Conservation (phyloP, 176 grass and related monocot species). For the Triticum timopheevii region DNA sequence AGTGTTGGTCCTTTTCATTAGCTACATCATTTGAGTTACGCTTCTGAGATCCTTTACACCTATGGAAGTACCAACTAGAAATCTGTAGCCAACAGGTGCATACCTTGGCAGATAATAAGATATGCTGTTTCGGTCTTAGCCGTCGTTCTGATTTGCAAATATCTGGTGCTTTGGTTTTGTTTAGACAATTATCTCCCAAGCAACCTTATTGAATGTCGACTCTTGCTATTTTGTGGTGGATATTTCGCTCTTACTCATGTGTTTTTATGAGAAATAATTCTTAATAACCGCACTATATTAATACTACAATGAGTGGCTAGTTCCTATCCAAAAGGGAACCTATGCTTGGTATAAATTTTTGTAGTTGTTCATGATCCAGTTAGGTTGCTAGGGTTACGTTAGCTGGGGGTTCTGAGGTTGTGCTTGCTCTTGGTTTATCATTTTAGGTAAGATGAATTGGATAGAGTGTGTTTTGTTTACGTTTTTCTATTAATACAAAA, state of each 20-base stretch:
- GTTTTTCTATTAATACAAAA: background rate
- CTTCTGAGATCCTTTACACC: background rate
- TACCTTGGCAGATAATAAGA: background rate
- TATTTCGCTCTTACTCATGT: background rate
- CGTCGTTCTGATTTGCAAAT: background rate
- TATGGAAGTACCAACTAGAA: background rate
- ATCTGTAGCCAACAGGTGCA: background rate
- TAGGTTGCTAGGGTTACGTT: background rate
- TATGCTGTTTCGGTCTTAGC: background rate
- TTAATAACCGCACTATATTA: background rate
- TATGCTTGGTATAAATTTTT: background rate
- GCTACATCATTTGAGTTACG: background rate
- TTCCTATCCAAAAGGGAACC: background rate
- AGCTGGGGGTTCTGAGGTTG: background rate
- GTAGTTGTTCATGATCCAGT: background rate
- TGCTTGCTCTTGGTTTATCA: background rate
- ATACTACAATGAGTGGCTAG: background rate
- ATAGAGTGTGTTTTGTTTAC: background rate
- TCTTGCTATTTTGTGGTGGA: background rate
- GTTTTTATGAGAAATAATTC: background rate
- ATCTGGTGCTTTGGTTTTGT: background rate
- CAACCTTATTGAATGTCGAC: background rate
- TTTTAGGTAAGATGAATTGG: background rate
- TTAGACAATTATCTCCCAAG: background rate
- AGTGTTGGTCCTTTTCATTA: background rate